Conservation (phyloP, 106 monocot genomes). For the Posidonia australis region DNA sequence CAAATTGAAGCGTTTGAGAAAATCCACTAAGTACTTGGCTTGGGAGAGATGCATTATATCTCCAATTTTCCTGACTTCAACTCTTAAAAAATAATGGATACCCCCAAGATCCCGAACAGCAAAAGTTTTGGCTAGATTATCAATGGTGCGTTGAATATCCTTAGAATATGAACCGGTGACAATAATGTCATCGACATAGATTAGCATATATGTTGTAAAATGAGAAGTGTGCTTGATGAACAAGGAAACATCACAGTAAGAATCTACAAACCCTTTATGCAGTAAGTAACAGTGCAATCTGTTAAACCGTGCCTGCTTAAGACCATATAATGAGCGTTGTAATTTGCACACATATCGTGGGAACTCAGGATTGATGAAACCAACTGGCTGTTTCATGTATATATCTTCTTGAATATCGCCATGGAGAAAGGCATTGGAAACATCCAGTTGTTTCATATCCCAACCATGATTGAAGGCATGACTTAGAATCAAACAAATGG, state of each 20-base stretch:
- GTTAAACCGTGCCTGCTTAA: not conserved
- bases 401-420: not conserved
- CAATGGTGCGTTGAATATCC: not conserved
- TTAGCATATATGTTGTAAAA: not conserved
- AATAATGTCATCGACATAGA: constrained; percentile 12
- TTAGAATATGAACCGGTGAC: not conserved
- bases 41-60: no score
- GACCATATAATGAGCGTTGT: not conserved
- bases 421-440: constrained; percentile 3
- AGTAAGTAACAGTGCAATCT: not conserved
- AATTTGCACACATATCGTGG: not conserved
- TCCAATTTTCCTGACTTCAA: not conserved
- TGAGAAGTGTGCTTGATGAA: not conserved
- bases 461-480: not conserved
- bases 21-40: no score
- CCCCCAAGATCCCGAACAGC: not conserved
- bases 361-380: not conserved
- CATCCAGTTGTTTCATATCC: not conserved
- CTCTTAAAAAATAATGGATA: not conserved
- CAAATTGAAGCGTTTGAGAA: no score
- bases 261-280: not conserved
- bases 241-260: not conserved
- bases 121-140: not conserved
- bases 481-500: not conserved
- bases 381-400: not conserved